phyloP scores from a whole-genome alignment of 2,329 filamentous ascomycete genomes.

The Penicillium sp. region DNA sequence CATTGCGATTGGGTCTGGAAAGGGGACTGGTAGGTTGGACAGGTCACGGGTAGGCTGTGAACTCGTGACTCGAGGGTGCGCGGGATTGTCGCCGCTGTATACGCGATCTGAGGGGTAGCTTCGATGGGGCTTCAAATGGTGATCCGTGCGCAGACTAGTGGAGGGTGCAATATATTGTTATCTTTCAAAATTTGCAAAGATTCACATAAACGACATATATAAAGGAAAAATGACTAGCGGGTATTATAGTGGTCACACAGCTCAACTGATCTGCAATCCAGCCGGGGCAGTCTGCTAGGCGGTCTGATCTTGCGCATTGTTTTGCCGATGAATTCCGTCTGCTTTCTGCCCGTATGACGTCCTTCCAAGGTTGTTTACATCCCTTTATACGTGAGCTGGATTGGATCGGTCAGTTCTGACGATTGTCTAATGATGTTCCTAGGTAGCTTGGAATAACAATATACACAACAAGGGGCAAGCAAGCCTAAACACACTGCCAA shows the following conservation, averaged over 20 bases:
- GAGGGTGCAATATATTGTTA: background rate
- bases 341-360: constrained; percentile 14
- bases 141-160: constrained; percentile 21
- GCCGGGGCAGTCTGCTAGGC: background rate
- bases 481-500: constrained; percentile 31
- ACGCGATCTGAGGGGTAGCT: constrained; percentile 21
- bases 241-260: background rate
- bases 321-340: constrained; percentile 4
- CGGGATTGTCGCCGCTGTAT: constrained; percentile 12
- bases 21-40: background rate
- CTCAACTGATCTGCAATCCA: background rate
- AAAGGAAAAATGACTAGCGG: background rate
- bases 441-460: fast-evolving
- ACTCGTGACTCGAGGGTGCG: background rate
- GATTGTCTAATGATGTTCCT: background rate
- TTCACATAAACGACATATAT: background rate
- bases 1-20: constrained; percentile 11
- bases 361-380: background rate
- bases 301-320: background rate
- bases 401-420: no score
- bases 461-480: background rate
- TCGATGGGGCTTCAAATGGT: constrained; percentile 18
- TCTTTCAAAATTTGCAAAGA: background rate
- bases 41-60: background rate
- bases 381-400: no score